Evolutionary conservation across 2,329 filamentous ascomycete species (phyloP).

Genomic region (Hypoxylon sp.): DNA sequence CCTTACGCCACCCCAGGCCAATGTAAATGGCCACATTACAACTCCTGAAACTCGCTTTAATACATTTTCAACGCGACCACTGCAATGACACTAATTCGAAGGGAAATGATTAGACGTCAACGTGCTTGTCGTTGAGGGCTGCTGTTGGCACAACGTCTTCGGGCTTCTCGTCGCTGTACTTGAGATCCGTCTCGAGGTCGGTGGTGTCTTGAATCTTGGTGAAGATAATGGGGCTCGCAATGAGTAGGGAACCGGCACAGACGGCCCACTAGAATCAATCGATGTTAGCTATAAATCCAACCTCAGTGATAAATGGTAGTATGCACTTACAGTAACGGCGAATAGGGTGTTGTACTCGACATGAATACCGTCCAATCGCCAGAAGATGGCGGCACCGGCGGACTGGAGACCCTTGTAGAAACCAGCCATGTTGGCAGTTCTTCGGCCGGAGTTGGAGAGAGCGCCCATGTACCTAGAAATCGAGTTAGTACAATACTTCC

Average conservation of each 20-base stretch:
- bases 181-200: slow-evolving; percentile 84
- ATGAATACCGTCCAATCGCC: slow-evolving; percentile 75
- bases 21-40: slow-evolving; percentile 11
- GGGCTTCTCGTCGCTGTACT: slow-evolving; percentile 86
- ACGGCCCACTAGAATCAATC: slow-evolving; percentile 76
- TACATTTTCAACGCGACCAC: slow-evolving; percentile 7
- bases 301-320: background rate
- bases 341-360: slow-evolving; percentile 81
- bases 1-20: slow-evolving; percentile 3
- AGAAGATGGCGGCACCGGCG: slow-evolving; percentile 84
- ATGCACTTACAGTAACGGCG: slow-evolving; percentile 63
- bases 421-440: slow-evolving; percentile 90
- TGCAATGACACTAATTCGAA: slow-evolving; percentile 1
- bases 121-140: slow-evolving; percentile 50
- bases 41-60: slow-evolving; percentile 7
- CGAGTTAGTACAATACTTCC: slow-evolving; percentile 64
- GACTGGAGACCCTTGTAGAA: slow-evolving; percentile 92
- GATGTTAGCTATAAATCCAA: slow-evolving; percentile 20
- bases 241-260: slow-evolving; percentile 78
- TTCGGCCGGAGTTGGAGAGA: slow-evolving; percentile 91
- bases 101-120: slow-evolving; percentile 34
- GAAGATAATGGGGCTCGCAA: slow-evolving; percentile 85
- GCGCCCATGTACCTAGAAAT: slow-evolving; percentile 85
- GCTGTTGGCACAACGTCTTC: slow-evolving; percentile 71
- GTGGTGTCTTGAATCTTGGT: slow-evolving; percentile 86